Evolutionary conservation across 805 yeast genomes (phyloP), one percentile per base, ranked within the genome.

Genomic region (Tanozyma kutaoensis): DNA sequence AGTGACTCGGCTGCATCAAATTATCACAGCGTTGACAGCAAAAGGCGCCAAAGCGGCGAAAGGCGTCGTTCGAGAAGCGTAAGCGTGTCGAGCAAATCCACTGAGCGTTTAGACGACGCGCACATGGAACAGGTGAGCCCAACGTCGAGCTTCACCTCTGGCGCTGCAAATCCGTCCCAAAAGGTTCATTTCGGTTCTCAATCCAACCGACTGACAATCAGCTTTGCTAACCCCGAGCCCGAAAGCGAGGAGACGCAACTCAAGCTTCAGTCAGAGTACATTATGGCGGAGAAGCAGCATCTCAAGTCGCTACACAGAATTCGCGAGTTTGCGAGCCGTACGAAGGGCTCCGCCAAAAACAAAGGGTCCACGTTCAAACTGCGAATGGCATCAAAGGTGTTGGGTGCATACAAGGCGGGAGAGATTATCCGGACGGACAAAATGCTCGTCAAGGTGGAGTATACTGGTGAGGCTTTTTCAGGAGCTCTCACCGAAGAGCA

Each of bases 381-480:
- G 14, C 40, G 31, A 23, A 23, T 58, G 5, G 29, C 36, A 20
- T 34, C 36, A 20, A 29, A 39, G 8, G 26, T 55, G 4, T 47
- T 60, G 24, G 42, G 43, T 15, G 40, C 38, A 9, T 62, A 55
- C 32, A 36, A 52, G 12, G 54, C 52, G 1, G 93, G 93, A 3
- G 76, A 76, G 28, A 62, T 81, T 10, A 54, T 85, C 4, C 66
- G 71, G 32, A 51, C 67, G 34, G 86, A 78, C 31, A 72, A 66
- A 40, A 72, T 80, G 71, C 53, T 86, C 12, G 81, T 81, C 0
- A 53, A 73, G 52, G 64, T 73, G 12, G 74, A 72, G 40, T 42
- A 40, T 18, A 43, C 60, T 9, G 47, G 57, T 4, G 33, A 41
- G 1, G 36, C 48, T 9, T 29, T 31, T 4, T 23, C 36, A 10